Evolutionary conservation across 345 rosid genomes (phyloP).

Genomic region (Citrus cavaleriei): DNA sequence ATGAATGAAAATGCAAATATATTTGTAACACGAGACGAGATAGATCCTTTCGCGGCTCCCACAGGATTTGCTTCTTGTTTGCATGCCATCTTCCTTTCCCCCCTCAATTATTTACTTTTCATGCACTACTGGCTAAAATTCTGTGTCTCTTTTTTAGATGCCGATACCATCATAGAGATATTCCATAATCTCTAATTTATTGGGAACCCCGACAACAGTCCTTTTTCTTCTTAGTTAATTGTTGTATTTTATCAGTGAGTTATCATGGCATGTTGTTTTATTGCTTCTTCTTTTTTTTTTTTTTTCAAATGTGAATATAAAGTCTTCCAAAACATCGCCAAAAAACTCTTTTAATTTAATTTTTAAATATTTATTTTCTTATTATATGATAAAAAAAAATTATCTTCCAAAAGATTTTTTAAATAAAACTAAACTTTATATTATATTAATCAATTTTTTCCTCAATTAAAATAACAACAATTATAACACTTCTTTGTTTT

Average conservation of each 20-base stretch:
- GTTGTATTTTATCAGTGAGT: background rate
- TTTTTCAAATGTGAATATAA: background rate
- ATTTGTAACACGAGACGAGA: constrained; percentile 10
- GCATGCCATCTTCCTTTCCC: background rate
- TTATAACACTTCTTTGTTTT: rapidly evolving
- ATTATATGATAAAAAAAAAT: too few relatives aligned
- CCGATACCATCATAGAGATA: background rate
- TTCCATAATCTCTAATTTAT: too few relatives aligned
- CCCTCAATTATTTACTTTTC: background rate
- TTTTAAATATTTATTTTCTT: too few relatives aligned
- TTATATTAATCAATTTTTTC: rapidly evolving
- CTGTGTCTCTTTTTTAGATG: background rate
- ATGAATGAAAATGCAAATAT: background rate
- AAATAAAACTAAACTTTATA: too few relatives aligned
- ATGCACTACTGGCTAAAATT: background rate
- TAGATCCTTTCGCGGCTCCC: constrained; percentile 8
- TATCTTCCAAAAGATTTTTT: rapidly evolving
- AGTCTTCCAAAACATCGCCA: rapidly evolving
- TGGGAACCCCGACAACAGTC: background rate
- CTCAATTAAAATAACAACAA: too few relatives aligned
- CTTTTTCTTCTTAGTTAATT: background rate
- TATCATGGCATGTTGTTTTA: background rate
- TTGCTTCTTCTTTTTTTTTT: background rate
- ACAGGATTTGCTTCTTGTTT: constrained; percentile 21
- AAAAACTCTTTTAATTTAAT: too few relatives aligned